Conservation (phyloP, 805 yeast species). For the Scheffersomyces ergatensis region DNA sequence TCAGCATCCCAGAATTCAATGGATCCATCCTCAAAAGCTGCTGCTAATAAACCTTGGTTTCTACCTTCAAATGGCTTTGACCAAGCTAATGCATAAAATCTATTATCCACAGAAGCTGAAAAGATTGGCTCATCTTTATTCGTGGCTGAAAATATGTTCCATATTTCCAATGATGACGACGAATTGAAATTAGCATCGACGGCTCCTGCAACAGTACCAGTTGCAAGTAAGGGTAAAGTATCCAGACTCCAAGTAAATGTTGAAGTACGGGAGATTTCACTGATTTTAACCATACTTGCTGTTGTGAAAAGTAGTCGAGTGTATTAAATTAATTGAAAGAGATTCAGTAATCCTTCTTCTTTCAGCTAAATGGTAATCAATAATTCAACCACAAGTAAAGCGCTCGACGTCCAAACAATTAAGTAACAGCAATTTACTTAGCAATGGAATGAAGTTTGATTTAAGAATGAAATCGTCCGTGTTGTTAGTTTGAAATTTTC, state of each 20-base stretch:
- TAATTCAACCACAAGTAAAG: too few relatives aligned
- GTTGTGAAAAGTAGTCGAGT: too few relatives aligned
- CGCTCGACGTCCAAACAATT: too few relatives aligned
- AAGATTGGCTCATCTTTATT: slow-evolving; percentile 29
- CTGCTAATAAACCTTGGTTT: slow-evolving; percentile 66
- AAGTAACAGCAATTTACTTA: too few relatives aligned
- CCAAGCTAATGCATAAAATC: slow-evolving; percentile 84
- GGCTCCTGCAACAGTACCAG: slow-evolving; percentile 96
- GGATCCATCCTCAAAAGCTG: slow-evolving; percentile 82
- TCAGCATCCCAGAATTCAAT: slow-evolving; percentile 78
- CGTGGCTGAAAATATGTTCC: slow-evolving; percentile 57
- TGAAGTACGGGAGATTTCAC: slow-evolving; percentile 81
- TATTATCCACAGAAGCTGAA: slow-evolving; percentile 30
- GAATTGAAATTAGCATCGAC: slow-evolving; percentile 85
- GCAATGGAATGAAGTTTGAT: too few relatives aligned
- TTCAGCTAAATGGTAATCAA: too few relatives aligned
- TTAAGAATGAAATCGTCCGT: neutral
- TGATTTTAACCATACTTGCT: slow-evolving; percentile 67
- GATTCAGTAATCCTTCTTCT: too few relatives aligned
- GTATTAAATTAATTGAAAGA: too few relatives aligned
- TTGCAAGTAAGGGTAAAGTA: slow-evolving; percentile 69
- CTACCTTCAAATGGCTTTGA: slow-evolving; percentile 52
- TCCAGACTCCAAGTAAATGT: slow-evolving; percentile 96
- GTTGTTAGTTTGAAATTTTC: neutral
- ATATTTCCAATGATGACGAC: slow-evolving; percentile 71